These are phyloP conservation scores for Pulveroboletus sp. DNA, from an alignment of 768 basidiomycete species.

Conservation along the genomic window DNA sequence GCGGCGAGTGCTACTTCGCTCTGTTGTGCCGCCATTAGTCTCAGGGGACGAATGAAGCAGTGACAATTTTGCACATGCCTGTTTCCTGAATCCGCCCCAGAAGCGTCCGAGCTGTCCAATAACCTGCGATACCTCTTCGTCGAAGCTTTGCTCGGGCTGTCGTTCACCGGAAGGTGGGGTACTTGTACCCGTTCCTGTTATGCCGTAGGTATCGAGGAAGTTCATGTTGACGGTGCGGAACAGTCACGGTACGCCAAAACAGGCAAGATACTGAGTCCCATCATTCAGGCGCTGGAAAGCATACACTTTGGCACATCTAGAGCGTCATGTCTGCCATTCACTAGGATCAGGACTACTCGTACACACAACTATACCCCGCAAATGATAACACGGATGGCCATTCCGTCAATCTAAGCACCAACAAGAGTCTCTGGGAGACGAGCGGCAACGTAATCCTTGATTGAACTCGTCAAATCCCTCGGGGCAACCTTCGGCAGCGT, in stretches of 20 bases:
- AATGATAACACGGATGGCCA: background rate
- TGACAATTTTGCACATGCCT: constrained; percentile 45
- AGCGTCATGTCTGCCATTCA: background rate
- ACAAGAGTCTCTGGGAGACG: constrained; percentile 25
- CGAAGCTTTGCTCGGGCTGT: constrained; percentile 52
- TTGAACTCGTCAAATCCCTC: constrained; percentile 7
- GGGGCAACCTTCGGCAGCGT: constrained; percentile 22
- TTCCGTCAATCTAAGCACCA: constrained; percentile 20
- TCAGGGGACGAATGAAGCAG: background rate
- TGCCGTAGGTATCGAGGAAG: constrained; percentile 67
- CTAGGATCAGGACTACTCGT: background rate
- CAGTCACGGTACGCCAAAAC: too few species aligned
- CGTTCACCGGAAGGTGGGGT: constrained; percentile 41
- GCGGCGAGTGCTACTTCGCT: constrained; percentile 63
- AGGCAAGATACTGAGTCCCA: background rate
- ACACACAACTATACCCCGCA: constrained; percentile 10
- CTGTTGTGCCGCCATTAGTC: constrained; percentile 33
- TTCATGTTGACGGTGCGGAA: constrained; percentile 45
- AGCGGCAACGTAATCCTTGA: constrained; percentile 19
- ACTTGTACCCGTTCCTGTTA: constrained; percentile 38
- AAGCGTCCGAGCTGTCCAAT: constrained; percentile 81
- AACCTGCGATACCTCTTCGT: constrained; percentile 87
- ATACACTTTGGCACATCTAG: background rate
- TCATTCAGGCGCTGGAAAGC: background rate
- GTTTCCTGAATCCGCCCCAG: constrained; percentile 90